Evolutionary conservation across 2,329 filamentous ascomycete species (phyloP).

Genomic region (Talaromyces sp.): DNA sequence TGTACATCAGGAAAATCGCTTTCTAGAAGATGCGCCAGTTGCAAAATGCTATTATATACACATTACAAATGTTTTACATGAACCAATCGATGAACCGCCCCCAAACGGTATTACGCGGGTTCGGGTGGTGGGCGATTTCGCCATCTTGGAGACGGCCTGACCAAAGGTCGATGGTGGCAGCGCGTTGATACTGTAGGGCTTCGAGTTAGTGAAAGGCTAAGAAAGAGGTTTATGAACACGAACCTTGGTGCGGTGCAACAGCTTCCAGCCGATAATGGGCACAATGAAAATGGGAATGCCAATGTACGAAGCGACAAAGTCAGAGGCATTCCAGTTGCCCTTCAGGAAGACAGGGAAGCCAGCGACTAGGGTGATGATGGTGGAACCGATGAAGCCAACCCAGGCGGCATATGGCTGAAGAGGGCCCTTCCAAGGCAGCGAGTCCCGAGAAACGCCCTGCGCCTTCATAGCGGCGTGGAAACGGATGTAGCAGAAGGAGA

Average conservation of each 20-base stretch:
- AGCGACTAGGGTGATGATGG: slow-evolving; percentile 59
- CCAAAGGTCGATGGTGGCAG: slow-evolving; percentile 25
- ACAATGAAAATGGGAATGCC: slow-evolving; percentile 39
- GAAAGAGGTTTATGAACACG: no score
- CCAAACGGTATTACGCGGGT: slow-evolving; percentile 15
- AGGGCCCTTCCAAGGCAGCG: slow-evolving; percentile 44
- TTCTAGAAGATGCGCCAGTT: no score
- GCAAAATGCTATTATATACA: no score
- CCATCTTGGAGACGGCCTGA: slow-evolving; percentile 27
- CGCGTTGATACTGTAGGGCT: slow-evolving; percentile 18
- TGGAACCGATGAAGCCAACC: slow-evolving; percentile 52
- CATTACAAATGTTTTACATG: neutral
- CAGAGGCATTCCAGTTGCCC: slow-evolving; percentile 20
- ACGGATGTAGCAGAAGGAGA: slow-evolving; percentile 48
- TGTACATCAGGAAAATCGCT: no score
- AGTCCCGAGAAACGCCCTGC: slow-evolving; percentile 26
- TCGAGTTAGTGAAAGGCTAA: no score
- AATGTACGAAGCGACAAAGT: slow-evolving; percentile 37
- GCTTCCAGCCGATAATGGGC: slow-evolving; percentile 40
- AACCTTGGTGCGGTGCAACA: slow-evolving; percentile 33
- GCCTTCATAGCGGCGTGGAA: slow-evolving; percentile 42
- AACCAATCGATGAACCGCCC: slow-evolving; percentile 15
- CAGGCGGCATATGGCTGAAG: slow-evolving; percentile 61
- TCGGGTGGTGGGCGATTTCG: slow-evolving; percentile 19
- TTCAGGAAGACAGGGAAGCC: slow-evolving; percentile 54